phyloP scores from a whole-genome alignment of 2,329 filamentous ascomycete genomes.

The Drechslera avenae region DNA sequence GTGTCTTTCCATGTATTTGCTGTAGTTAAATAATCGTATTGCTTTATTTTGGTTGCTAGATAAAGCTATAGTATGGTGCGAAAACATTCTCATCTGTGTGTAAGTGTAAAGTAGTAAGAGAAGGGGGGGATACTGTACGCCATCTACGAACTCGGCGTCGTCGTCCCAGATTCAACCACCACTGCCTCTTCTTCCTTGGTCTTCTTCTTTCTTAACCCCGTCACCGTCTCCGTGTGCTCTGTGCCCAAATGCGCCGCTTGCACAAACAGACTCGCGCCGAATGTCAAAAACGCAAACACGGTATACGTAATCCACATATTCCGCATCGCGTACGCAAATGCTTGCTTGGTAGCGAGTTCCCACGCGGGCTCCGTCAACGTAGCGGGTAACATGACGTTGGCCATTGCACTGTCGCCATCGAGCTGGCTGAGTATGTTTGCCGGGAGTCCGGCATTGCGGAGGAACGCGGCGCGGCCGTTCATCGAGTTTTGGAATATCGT shows the following conservation, averaged over 20 bases:
- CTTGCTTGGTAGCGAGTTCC: constrained; percentile 49
- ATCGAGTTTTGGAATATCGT: constrained; percentile 64
- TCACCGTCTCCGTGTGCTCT: constrained; percentile 55
- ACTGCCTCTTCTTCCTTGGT: neutral
- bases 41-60: too few species aligned
- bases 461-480: constrained; percentile 59
- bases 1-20: too few species aligned
- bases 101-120: too few species aligned
- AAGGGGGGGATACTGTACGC: too few species aligned
- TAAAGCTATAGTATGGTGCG: too few species aligned
- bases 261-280: constrained; percentile 49
- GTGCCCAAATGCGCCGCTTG: constrained; percentile 47
- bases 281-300: constrained; percentile 46
- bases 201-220: constrained; percentile 48
- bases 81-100: too few species aligned
- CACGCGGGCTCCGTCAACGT: constrained; percentile 54
- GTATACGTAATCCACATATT: constrained; percentile 58
- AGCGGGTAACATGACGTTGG: constrained; percentile 63
- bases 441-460: constrained; percentile 55
- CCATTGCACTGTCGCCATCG: constrained; percentile 63
- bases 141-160: neutral
- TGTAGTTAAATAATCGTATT: too few species aligned
- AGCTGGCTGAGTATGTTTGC: constrained; percentile 56
- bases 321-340: constrained; percentile 51
- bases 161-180: neutral